phyloP scores from a whole-genome alignment of 352 stramenopile genomes.

The Phytophthora litchii region DNA sequence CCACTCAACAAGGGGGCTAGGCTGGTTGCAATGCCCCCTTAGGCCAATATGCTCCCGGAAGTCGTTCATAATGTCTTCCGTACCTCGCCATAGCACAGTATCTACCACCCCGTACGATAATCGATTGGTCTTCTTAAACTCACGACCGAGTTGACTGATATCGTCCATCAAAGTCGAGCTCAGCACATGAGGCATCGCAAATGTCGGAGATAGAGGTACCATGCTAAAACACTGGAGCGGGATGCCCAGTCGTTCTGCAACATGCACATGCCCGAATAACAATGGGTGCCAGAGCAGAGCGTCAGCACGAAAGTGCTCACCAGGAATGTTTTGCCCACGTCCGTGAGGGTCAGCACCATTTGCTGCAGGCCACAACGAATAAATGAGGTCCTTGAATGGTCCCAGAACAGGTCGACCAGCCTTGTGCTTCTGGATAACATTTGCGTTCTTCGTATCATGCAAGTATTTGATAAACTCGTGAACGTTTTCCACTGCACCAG shows the following conservation, averaged over 20 bases:
- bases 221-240: constrained; percentile 50
- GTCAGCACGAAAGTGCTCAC: constrained; percentile 48
- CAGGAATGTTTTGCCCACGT: constrained; percentile 31
- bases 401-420: constrained; percentile 25
- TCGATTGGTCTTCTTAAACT: constrained; percentile 44
- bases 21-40: constrained; percentile 28
- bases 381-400: constrained; percentile 39
- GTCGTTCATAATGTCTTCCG: constrained; percentile 42
- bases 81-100: constrained; percentile 38
- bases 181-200: constrained; percentile 50
- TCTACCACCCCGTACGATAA: constrained; percentile 51
- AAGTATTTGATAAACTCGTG: constrained; percentile 47
- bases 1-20: constrained; percentile 47
- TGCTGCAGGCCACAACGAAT: constrained; percentile 42
- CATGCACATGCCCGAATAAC: constrained; percentile 44
- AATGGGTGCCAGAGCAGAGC: constrained; percentile 47
- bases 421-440: constrained; percentile 34
- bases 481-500: constrained; percentile 31
- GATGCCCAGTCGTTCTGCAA: constrained; percentile 52
- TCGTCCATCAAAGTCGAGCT: constrained; percentile 37
- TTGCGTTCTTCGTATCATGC: constrained; percentile 35
- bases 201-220: constrained; percentile 44
- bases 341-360: constrained; percentile 36
- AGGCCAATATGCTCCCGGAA: constrained; percentile 49
- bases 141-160: constrained; percentile 29